Percentiles rank a stretch among this genome's conserved stretches.
These are phyloP conservation scores for Phytophthora chlamydospora DNA, from an alignment of 352 stramenopile species.

Conservation along the genomic window DNA sequence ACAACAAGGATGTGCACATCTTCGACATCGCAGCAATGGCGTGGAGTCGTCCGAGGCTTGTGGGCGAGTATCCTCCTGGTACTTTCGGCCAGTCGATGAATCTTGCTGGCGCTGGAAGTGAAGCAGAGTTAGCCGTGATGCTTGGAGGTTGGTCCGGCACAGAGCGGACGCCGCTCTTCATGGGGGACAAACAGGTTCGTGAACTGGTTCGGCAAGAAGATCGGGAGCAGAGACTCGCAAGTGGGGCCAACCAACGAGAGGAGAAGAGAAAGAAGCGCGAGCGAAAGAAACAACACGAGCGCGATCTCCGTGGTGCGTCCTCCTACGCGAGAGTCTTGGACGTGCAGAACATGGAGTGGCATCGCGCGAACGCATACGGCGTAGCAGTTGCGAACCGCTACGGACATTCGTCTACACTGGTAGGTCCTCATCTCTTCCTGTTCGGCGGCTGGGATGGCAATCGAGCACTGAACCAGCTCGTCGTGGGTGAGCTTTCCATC, in stretches of 20 bases:
- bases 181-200: slow-evolving; percentile 75
- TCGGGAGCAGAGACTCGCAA: slow-evolving; percentile 61
- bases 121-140: slow-evolving; percentile 63
- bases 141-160: slow-evolving; percentile 81
- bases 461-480: slow-evolving; percentile 75
- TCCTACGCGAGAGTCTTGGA: slow-evolving; percentile 70
- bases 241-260: slow-evolving; percentile 21
- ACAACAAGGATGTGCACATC: slow-evolving; percentile 81
- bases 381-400: slow-evolving; percentile 69
- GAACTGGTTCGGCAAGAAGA: slow-evolving; percentile 59
- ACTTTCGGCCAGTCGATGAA: slow-evolving; percentile 71
- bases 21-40: slow-evolving; percentile 57
- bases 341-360: slow-evolving; percentile 71
- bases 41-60: slow-evolving; percentile 74
- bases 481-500: slow-evolving; percentile 61
- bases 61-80: slow-evolving; percentile 67
- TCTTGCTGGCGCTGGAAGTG: slow-evolving; percentile 19
- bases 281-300: slow-evolving; percentile 44
- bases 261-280: slow-evolving; percentile 42
- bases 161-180: slow-evolving; percentile 74
- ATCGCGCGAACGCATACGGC: slow-evolving; percentile 43
- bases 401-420: slow-evolving; percentile 66
- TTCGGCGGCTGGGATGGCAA: slow-evolving; percentile 88
- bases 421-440: slow-evolving; percentile 73
- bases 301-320: slow-evolving; percentile 46